Conservation (phyloP, 257 asterid genomes). For the Gentiana straminea region DNA sequence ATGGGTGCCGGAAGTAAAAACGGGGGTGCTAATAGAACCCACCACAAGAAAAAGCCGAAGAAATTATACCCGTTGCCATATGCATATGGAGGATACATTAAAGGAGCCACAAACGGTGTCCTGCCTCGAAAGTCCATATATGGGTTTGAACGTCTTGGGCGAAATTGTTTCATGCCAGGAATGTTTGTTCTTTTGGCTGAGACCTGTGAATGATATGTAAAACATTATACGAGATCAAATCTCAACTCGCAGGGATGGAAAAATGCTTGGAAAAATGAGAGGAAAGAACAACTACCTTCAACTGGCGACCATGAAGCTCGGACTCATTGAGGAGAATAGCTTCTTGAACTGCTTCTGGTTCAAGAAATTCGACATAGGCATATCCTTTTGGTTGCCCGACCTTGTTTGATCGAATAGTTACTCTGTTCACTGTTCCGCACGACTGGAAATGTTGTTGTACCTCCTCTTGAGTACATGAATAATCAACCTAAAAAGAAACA, state of each 20-base stretch:
- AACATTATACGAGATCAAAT: not conserved
- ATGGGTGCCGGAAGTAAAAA: no score
- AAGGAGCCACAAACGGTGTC: constrained; percentile 43
- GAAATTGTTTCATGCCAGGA: constrained; percentile 75
- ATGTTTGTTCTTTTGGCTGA: constrained; percentile 69
- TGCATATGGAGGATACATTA: constrained; percentile 45
- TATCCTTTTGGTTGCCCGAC: constrained; percentile 78
- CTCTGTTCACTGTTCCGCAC: constrained; percentile 74
- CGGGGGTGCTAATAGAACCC: no score
- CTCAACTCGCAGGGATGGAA: not conserved
- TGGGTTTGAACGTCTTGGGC: constrained; percentile 48
- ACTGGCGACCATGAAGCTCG: constrained; percentile 77
- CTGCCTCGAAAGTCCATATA: constrained; percentile 39
- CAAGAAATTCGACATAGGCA: constrained; percentile 75
- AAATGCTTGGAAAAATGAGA: no score
- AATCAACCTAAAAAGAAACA: constrained; percentile 47
- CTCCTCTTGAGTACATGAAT: constrained; percentile 76
- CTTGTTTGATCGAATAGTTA: constrained; percentile 67
- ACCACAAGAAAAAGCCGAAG: not conserved
- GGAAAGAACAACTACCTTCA: constrained; percentile 25
- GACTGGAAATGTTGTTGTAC: constrained; percentile 85
- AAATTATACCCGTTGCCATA: constrained; percentile 28
- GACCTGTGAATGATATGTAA: constrained; percentile 27
- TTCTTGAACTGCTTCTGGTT: constrained; percentile 67
- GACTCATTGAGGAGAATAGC: constrained; percentile 63